Evolutionary conservation across 208 protist species (phyloP), one percentile per base, ranked within the genome.

Genomic region (Trypanosoma caninum): DNA sequence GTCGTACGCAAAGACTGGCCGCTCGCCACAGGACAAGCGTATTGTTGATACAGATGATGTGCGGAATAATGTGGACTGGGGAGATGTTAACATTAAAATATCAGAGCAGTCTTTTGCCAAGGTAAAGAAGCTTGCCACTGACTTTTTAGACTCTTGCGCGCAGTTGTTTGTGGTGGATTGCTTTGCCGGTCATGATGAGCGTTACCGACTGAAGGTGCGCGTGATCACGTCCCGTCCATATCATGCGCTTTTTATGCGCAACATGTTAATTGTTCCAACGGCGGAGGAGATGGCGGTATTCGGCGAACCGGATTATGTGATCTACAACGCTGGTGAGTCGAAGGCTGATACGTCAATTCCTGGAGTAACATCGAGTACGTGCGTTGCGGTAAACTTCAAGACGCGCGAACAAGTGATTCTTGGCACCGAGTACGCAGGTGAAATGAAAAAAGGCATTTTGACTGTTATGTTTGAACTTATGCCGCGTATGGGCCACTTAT

Each of bases 361-460:
- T 47, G 94, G 93, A 44, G 84, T 95, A 58, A 84, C 69, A 9
- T 93, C 78, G 3, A 56, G 46, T 18, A 93, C 90, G 33, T 78
- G 63, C 47, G 85, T 97, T 37, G 61, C 76, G 25, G 68, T 98
- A 31, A 91, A 87, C 73, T 97, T 97, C 73, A 76, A 79, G 59
- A 74, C 74, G 14, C 58, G 72, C 45, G 91, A 97, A 73, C 82
- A 97, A 78, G 91, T 98, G 34, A 98, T 98, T 59, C 78, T 98
- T 10, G 97, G 97, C 57, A 97, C 95, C 22, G 82, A 98, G 78
- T 98, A 99, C 71, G 92, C 96, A 6, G 97, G 97, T 51, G 97
- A 99, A 76, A 99, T 99, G 97, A 99, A 99, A 86, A 99, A 99
- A 80, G 97, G 97, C 64, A 86, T 98, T 45, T 91, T 98, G 68